Evolutionary conservation across 176 grass and related monocot species (phyloP), one percentile per base, ranked within the genome.

Genomic region (Tillandsia leiboldiana): DNA sequence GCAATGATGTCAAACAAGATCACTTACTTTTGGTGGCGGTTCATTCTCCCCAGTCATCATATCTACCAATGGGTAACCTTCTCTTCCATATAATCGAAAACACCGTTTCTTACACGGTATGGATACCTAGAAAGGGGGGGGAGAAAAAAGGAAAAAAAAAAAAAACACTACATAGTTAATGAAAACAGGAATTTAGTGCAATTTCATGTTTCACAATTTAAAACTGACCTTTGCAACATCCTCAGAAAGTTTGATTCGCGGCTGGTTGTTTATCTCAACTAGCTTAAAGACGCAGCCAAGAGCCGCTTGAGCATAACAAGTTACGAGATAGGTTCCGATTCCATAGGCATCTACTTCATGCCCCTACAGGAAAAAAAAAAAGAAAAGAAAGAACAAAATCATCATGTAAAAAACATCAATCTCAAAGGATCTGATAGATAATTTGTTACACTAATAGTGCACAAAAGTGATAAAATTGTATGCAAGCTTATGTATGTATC

Each of bases 271-370:
- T 64, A 97, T 97, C 74, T 92, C 93, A 59, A 97, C 89, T 79
- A 97, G 83, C 77, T 97, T 97, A 75, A 97, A 97, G 71, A 97
- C 93, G 74, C 93, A 97, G 75, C 93, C 93, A 67, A 97, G 90
- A 20, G 93, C 89, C 47, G 93, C 84, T 78, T 97, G 93, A 50
- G 93, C 81, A 83, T 81, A 97, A 78, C 93, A 97, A 68, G 93
- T 97, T 69, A 97, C 93, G 18, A 97, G 83, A 70, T 97, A 72
- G 12, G 93, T 97, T 26, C 93, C 93, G 57, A 97, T 90, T 63
- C 93, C 93, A 83, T 90, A 97, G 18, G 89, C 73, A 83, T 97
- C 83, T 53, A 97, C 86, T 75, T 97, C 93, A 66, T 92, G 93
- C 3, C 93, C 84, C 93, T 97, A 72, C 61, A 87, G 22, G 33